Base-by-base conservation (phyloP, 2,329 filamentous ascomycete species). In the Alternaria tenuissima region DNA sequence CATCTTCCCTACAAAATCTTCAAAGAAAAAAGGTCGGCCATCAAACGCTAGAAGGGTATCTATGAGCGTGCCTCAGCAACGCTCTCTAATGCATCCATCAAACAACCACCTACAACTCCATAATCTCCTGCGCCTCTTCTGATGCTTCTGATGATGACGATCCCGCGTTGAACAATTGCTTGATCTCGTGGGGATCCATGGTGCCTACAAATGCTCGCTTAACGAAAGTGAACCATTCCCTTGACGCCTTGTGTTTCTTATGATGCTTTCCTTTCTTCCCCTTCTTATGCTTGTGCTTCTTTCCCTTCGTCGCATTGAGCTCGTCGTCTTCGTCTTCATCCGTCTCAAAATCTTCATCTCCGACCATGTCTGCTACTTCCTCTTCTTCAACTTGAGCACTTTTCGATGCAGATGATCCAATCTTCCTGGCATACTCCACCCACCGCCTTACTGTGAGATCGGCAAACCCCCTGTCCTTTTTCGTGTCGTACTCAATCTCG, bases 361-460 rank as follows among this genome's bases (percentile, higher is more conserved):
- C 57, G 38, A 38, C n/a, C 61, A 42, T 54, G 28, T 34, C 46
- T n/a, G 59, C 55, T 28, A 44, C 42, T 5, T 47, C 51, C 5
- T 76, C 58, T 42, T 73, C 70, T 2, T 72, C 73, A 14, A 28
- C 36, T 20, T 20, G 32, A 18, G 18, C 26, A 12, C 47, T 67
- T 63, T 62, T 74, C 61, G 55, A 67, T 7, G 68, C 68, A 32
- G 80, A 81, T 53, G 86, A 81, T 2, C 91, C 91, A 72, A 98
- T 96, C 55, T 89, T 85, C 64, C 89, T 87, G 11, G 95, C 95
- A 48, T 98, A 84, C 62, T 91, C 86, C 44, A 98, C 81, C 75
- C 91, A 91, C 75, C 88, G 96, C 63, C 87, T 85, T 53, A 97
- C 91, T 0, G 94, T 98, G 76, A 99, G 81, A 78, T 98, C 94